Base-by-base conservation (phyloP, 2,329 filamentous ascomycete genomes). In the Chaetomiaceae sp. region DNA sequence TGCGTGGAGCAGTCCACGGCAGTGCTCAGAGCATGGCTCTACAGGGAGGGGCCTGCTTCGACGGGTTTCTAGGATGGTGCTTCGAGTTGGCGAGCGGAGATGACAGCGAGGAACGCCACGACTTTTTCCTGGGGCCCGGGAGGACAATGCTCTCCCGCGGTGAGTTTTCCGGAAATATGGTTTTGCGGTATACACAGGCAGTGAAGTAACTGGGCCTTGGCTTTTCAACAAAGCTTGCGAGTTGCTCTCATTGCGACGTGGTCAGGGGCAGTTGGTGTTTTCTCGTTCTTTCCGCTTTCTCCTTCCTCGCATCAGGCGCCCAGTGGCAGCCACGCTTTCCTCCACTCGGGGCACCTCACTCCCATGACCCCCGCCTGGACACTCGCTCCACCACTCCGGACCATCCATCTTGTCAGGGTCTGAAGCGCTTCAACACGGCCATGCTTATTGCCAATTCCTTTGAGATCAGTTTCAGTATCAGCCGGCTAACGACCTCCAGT, bases 401-500 rank as follows among this genome's bases (percentile, higher is more conserved):
- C n/a, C 15, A 23, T 22, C 8, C 9, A 11, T 7, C n/a, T n/a
- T 12, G 9, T 14, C 12, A 7, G 1, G 22, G 23, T 14, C 34
- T 29, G 23, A 14, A 12, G n/a, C 27, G 27, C 27, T 31, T 9
- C 5, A 7, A 31, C 4, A 31, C 14, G 5, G 27, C n/a, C n/a
- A n/a, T n/a, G n/a, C n/a, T n/a, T n/a, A n/a, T n/a, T n/a, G n/a
- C n/a, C n/a, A n/a, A n/a, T n/a, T n/a, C n/a, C n/a, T n/a, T n/a
- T n/a, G n/a, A n/a, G n/a, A n/a, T n/a, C n/a, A n/a, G n/a, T n/a
- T n/a, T n/a, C n/a, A n/a, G n/a, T n/a, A n/a, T n/a, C n/a, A n/a
- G n/a, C n/a, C 17, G n/a, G 27, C 55, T 55, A 44, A 53, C 44
- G 55, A 36, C 31, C n/a, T 14, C 23, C 53, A 83, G 81, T 83